A percentile compares a stretch with the other conserved stretches of the same genome.
These are phyloP conservation scores for Candida sp. DNA, from an alignment of 1,139 yeast species.

Conservation along the genomic window DNA sequence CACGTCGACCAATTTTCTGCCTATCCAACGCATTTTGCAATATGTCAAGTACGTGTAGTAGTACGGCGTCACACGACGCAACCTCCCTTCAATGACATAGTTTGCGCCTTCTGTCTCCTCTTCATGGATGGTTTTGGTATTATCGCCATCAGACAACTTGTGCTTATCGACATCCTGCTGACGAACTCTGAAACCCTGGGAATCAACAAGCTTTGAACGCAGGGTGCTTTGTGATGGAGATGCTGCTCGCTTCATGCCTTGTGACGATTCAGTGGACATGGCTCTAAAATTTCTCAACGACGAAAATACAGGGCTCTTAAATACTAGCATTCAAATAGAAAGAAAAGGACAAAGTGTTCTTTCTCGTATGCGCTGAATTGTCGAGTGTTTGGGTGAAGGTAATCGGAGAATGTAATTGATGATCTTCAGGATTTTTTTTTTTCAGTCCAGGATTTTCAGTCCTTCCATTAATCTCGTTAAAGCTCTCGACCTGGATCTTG, in stretches of 20 bases:
- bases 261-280: constrained; percentile 1
- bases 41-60: constrained; percentile 88
- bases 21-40: constrained; percentile 93
- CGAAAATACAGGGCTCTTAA: neutral
- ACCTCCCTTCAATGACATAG: constrained; percentile 57
- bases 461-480: too few species aligned
- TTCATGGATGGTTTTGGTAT: constrained; percentile 52
- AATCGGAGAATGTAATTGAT: too few species aligned
- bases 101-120: constrained; percentile 59
- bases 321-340: neutral
- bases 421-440: too few species aligned
- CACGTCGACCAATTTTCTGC: constrained; percentile 74
- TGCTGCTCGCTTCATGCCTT: constrained; percentile 26
- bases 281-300: neutral
- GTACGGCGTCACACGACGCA: constrained; percentile 84
- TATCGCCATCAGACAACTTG: constrained; percentile 24
- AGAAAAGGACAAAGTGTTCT: neutral
- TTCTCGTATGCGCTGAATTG: neutral
- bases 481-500: too few species aligned
- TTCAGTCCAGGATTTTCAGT: too few species aligned
- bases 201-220: constrained; percentile 39
- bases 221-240: constrained; percentile 17
- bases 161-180: constrained; percentile 50
- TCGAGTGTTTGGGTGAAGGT: too few species aligned
- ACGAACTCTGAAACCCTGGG: constrained; percentile 52